Percentiles rank a stretch among this genome's conserved stretches.
phyloP scores from a whole-genome alignment of 129 eudicot genomes.

The Dittrichia graveolens region DNA sequence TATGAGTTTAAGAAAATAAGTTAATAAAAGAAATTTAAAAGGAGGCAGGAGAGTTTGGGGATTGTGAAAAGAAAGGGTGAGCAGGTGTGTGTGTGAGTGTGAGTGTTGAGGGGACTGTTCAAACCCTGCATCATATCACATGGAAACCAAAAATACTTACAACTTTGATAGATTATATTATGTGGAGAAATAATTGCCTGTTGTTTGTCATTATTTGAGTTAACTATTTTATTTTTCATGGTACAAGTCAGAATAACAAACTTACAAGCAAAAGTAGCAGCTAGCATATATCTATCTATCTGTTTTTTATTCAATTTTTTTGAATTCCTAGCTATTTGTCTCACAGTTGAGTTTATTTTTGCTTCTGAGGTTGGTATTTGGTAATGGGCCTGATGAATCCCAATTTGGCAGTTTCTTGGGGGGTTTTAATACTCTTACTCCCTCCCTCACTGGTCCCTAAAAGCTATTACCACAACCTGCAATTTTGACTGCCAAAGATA shows the following conservation, averaged over 20 bases:
- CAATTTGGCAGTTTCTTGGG: constrained; percentile 35
- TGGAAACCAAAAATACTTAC: constrained; percentile 27
- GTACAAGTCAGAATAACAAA: constrained; percentile 22
- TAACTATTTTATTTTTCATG: constrained; percentile 1
- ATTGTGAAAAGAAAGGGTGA: constrained; percentile 2
- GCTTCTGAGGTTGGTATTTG: neutral
- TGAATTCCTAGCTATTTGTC: too few species aligned
- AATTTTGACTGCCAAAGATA: constrained; percentile 44
- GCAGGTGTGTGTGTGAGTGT: constrained; percentile 30
- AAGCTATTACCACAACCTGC: constrained; percentile 36
- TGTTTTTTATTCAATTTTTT: neutral
- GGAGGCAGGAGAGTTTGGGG: too few species aligned
- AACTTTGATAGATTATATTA: too few species aligned
- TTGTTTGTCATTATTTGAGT: constrained; percentile 28
- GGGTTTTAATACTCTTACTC: constrained; percentile 19
- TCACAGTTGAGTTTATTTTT: neutral
- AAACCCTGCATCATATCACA: constrained; percentile 37
- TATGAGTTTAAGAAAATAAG: too few species aligned
- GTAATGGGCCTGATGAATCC: constrained; percentile 29
- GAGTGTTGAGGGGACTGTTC: constrained; percentile 28
- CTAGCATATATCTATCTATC: too few species aligned
- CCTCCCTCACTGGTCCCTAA: constrained; percentile 36
- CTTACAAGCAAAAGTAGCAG: constrained; percentile 2
- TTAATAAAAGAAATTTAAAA: too few species aligned
- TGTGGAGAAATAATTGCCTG: constrained; percentile 17